A percentile compares a stretch with the other conserved stretches of the same genome.
phyloP scores from a whole-genome alignment of 306 rosid species.

The Dryas drummondii region DNA sequence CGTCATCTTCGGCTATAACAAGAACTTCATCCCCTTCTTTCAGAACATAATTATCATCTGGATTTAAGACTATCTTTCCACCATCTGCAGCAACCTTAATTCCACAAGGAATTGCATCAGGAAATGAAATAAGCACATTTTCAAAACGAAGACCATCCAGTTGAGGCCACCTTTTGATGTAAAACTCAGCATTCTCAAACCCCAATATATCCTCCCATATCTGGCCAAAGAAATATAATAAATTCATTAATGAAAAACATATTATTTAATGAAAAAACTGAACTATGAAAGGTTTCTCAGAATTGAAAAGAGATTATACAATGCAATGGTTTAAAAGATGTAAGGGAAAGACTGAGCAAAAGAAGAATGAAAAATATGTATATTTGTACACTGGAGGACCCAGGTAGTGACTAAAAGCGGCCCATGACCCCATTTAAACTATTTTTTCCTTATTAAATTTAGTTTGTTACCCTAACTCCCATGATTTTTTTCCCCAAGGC shows the following conservation, averaged over 20 bases:
- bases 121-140: constrained; percentile 79
- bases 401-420: too few species aligned
- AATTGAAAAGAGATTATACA: background rate
- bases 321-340: background rate
- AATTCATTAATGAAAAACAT: background rate
- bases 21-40: constrained; percentile 91
- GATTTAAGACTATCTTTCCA: constrained; percentile 81
- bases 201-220: constrained; percentile 99
- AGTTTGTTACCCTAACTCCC: too few species aligned
- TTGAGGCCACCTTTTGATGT: constrained; percentile 91
- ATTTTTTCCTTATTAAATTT: too few species aligned
- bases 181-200: constrained; percentile 97
- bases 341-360: background rate
- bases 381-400: too few species aligned
- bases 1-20: constrained; percentile 98
- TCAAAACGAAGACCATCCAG: constrained; percentile 64
- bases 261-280: background rate
- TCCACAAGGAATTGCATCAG: constrained; percentile 97
- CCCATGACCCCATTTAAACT: too few species aligned
- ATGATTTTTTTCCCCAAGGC: too few species aligned
- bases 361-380: too few species aligned
- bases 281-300: background rate
- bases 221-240: constrained; percentile 46
- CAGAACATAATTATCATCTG: constrained; percentile 75
- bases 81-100: constrained; percentile 83